Percentiles rank a stretch among this genome's conserved stretches.
phyloP scores from a whole-genome alignment of 352 stramenopile species.

The Globisporangium cystogenes region DNA sequence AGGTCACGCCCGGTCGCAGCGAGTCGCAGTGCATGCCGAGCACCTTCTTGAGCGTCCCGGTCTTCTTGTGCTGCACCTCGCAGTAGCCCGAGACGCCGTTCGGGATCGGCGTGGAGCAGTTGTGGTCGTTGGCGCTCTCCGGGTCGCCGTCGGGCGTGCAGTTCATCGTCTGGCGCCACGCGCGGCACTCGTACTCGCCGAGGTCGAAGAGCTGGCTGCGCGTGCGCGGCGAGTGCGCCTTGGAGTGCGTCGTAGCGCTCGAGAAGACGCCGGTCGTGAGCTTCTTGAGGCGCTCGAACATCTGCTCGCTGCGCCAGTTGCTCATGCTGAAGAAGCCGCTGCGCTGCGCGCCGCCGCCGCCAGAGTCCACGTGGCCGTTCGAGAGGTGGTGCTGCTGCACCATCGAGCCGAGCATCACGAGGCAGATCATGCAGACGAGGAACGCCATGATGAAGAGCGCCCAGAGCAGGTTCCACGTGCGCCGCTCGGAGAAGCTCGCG shows the following conservation, averaged over 20 bases:
- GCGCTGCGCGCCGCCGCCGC: slow-evolving; percentile 9
- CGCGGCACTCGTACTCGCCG: slow-evolving; percentile 26
- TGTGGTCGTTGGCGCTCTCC: slow-evolving; percentile 8
- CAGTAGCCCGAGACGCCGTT: slow-evolving; percentile 44
- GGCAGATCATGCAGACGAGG: slow-evolving; percentile 39
- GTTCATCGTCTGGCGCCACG: slow-evolving; percentile 14
- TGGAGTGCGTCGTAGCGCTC: neutral
- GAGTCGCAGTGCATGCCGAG: slow-evolving; percentile 66
- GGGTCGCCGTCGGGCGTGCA: slow-evolving; percentile 13
- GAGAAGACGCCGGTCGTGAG: slow-evolving; percentile 9
- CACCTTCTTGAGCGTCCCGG: slow-evolving; percentile 28
- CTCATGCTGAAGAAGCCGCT: slow-evolving; percentile 24
- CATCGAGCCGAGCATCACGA: slow-evolving; percentile 38
- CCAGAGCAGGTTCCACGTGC: slow-evolving; percentile 41
- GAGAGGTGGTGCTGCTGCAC: slow-evolving; percentile 37
- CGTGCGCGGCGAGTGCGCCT: slow-evolving; percentile 8
- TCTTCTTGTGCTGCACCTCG: slow-evolving; percentile 30
- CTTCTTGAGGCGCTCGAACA: slow-evolving; percentile 36
- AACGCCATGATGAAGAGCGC: slow-evolving; percentile 38
- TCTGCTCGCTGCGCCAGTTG: slow-evolving; percentile 30
- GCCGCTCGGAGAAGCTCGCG: slow-evolving; percentile 14
- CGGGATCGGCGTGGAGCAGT: slow-evolving; percentile 21
- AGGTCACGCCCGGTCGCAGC: slow-evolving; percentile 26
- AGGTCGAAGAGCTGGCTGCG: slow-evolving; percentile 20
- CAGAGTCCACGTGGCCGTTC: slow-evolving; percentile 32